A percentile compares a stretch with the other conserved stretches of the same genome.
These are phyloP conservation scores for Bipolaris sorokiniana DNA, from an alignment of 2,329 filamentous ascomycete species.

Conservation along the genomic window DNA sequence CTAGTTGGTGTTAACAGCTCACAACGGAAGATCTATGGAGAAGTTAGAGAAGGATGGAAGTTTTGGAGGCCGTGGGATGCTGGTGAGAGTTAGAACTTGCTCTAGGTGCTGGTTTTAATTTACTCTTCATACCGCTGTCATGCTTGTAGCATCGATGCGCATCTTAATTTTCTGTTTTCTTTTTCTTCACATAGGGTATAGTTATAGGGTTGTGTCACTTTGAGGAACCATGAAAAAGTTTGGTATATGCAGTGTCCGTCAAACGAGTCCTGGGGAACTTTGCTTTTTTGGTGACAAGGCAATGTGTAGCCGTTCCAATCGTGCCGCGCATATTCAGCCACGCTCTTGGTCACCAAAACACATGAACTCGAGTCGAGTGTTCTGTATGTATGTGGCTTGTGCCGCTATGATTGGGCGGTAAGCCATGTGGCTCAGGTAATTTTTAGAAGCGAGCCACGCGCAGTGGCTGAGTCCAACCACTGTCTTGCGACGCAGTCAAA, in stretches of 20 bases:
- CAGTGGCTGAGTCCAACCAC: slow-evolving; percentile 35
- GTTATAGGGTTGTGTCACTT: background rate
- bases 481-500: slow-evolving; percentile 33
- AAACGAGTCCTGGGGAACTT: background rate
- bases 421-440: slow-evolving; percentile 21
- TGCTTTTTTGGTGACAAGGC: background rate
- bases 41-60: slow-evolving; percentile 50
- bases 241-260: background rate
- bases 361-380: too few relatives aligned
- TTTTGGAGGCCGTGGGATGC: slow-evolving; percentile 50
- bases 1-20: slow-evolving; percentile 73
- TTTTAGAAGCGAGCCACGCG: slow-evolving; percentile 34
- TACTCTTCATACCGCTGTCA: background rate
- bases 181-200: background rate
- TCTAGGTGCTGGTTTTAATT: background rate
- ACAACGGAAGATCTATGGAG: slow-evolving; percentile 32
- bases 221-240: background rate
- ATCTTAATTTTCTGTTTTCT: slow-evolving; percentile 1
- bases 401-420: slow-evolving; percentile 38
- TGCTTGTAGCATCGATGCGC: slow-evolving; percentile 4
- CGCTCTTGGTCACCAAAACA: background rate
- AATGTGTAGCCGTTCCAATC: background rate
- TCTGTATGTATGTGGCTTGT: slow-evolving; percentile 9
- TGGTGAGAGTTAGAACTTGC: slow-evolving; percentile 15
- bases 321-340: background rate